These are phyloP conservation scores for Fistulinella prunicolor DNA, from an alignment of 768 basidiomycete species.

Conservation along the genomic window DNA sequence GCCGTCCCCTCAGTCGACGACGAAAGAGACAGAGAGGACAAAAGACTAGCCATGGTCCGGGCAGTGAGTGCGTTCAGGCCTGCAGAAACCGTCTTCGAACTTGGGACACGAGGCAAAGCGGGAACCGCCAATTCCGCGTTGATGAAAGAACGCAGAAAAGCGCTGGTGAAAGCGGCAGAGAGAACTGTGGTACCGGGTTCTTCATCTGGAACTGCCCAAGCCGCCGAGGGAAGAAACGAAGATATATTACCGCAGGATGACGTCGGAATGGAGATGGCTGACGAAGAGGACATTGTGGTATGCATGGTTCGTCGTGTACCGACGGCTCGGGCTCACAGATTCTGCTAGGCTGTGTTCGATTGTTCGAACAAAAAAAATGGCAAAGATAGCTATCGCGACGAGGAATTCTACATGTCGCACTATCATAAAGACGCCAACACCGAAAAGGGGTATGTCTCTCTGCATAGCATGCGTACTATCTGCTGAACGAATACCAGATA, in stretches of 20 bases:
- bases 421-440: constrained; percentile 82
- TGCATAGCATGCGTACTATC: background rate
- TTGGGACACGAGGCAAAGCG: constrained; percentile 67
- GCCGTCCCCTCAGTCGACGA: constrained; percentile 20
- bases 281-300: constrained; percentile 77
- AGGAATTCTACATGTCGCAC: constrained; percentile 90
- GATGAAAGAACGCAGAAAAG: constrained; percentile 87
- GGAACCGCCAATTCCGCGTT: constrained; percentile 59
- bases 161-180: constrained; percentile 62
- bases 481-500: constrained; percentile 50
- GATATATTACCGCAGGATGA: constrained; percentile 27
- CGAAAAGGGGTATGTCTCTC: constrained; percentile 78
- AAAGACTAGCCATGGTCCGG: constrained; percentile 63
- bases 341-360: constrained; percentile 63
- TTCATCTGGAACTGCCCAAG: constrained; percentile 27
- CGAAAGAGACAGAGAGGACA: constrained; percentile 39
- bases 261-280: constrained; percentile 62
- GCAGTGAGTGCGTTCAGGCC: constrained; percentile 84
- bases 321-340: constrained; percentile 5
- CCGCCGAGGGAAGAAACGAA: constrained; percentile 34
- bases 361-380: constrained; percentile 42
- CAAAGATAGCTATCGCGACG: constrained; percentile 62
- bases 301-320: constrained; percentile 4
- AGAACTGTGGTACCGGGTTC: constrained; percentile 38
- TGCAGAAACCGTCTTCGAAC: constrained; percentile 87